phyloP scores from a whole-genome alignment of 345 rosid genomes.

The Moricandia arvensis region DNA sequence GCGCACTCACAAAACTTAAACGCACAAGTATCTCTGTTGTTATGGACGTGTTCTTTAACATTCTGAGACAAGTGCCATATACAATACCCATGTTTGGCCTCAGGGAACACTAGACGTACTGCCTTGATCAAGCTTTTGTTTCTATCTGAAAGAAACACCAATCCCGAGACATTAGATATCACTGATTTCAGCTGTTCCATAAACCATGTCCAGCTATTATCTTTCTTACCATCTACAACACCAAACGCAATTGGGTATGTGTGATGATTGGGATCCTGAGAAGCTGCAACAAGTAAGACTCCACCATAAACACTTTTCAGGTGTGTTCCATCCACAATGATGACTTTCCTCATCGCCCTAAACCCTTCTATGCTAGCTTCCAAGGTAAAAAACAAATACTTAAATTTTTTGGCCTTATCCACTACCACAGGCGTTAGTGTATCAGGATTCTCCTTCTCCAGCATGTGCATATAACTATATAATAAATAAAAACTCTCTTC shows the following conservation, averaged over 20 bases:
- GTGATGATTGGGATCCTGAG: no score
- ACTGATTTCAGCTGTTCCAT: neutral
- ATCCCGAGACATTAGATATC: neutral
- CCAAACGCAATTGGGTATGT: no score
- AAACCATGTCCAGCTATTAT: neutral
- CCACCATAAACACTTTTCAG: neutral
- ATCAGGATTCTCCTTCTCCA: no score
- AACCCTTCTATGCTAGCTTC: neutral
- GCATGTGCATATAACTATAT: neutral
- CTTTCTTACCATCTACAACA: neutral
- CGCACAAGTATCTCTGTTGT: neutral
- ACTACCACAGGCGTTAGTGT: neutral
- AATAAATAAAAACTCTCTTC: no score
- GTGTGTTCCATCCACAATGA: neutral
- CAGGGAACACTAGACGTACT: neutral
- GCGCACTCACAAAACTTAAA: neutral
- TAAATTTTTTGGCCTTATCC: neutral
- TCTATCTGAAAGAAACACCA: neutral
- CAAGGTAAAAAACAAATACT: neutral
- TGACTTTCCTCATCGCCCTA: neutral
- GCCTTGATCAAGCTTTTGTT: neutral
- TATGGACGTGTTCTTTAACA: neutral
- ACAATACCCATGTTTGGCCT: neutral
- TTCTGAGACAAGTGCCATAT: neutral
- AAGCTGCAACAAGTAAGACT: neutral